These are phyloP conservation scores for Botryotinia calthae DNA, from an alignment of 2,329 filamentous ascomycete genomes.

Conservation along the genomic window DNA sequence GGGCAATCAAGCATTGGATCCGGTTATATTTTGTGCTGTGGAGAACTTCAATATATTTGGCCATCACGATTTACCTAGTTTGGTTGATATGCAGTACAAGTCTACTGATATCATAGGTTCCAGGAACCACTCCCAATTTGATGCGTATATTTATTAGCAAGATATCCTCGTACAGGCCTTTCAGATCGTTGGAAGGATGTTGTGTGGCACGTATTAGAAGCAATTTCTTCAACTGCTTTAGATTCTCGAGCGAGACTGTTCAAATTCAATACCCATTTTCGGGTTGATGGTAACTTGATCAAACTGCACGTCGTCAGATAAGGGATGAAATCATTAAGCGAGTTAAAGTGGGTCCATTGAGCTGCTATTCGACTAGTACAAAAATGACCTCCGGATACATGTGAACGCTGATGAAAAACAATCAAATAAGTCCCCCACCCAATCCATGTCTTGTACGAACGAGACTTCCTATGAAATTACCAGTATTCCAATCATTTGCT, in stretches of 20 bases:
- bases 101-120: background rate
- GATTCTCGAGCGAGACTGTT: background rate
- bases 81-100: background rate
- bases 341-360: slow-evolving; percentile 9
- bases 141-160: background rate
- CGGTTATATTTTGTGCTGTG: background rate
- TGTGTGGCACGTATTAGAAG: background rate
- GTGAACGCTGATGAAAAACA: background rate
- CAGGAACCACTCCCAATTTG: background rate
- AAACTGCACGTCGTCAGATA: background rate
- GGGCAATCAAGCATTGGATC: background rate
- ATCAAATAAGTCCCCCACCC: background rate
- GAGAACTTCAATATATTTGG: background rate
- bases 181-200: background rate
- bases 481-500: background rate
- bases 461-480: background rate
- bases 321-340: slow-evolving; percentile 3
- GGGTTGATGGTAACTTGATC: background rate
- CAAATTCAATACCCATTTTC: background rate
- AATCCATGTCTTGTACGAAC: background rate
- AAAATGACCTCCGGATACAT: background rate
- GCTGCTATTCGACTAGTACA: background rate
- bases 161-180: background rate
- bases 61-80: background rate
- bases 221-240: background rate